Evolutionary conservation across 345 rosid genomes (phyloP), one percentile per base, ranked within the genome.

Genomic region (Balakata baccata): DNA sequence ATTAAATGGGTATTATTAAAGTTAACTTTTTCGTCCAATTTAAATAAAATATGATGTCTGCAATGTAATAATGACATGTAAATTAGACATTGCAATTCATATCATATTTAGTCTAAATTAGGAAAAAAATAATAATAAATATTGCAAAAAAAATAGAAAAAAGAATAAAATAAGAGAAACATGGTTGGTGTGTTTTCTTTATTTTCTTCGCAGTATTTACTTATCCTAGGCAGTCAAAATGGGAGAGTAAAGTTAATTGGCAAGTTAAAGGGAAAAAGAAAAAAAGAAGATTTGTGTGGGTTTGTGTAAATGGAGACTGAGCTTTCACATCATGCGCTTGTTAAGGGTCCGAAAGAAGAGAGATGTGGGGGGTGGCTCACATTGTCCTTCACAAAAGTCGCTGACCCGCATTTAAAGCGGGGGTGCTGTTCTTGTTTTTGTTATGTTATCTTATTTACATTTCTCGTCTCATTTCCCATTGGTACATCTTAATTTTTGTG

Each of bases 291-390:
- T n/a, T 13, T 11, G 14, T 12, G 1, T 14, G 37, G 20, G 18
- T 17, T 8, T 68, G 46, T 57, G 23, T 20, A 37, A 5, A n/a
- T 17, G 18, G 70, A 3, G 63, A 39, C 39, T 64, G 64, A 65
- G 70, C 70, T 74, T 57, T 74, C 67, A 74, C 72, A 67, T 74
- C 77, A 67, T 66, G 39, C 66, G 7, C 37, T 45, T 7, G 70
- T 23, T 65, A 65, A 65, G 71, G 63, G 69, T 5, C 69, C 62
- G 64, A 12, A 66, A 16, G 16, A 7, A 49, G 62, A 38, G 73
- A 59, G 63, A 51, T 1, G 37, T 12, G 18, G 16, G 38, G 17
- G 3, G 2, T n/a, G 56, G 41, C 47, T 68, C 58, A 43, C 49
- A 65, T 45, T 74, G 66, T 20, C 71, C 60, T 74, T 46, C 61